Evolutionary conservation across 2,329 filamentous ascomycete genomes (phyloP).

Genomic region (Fusarium liriodendri): DNA sequence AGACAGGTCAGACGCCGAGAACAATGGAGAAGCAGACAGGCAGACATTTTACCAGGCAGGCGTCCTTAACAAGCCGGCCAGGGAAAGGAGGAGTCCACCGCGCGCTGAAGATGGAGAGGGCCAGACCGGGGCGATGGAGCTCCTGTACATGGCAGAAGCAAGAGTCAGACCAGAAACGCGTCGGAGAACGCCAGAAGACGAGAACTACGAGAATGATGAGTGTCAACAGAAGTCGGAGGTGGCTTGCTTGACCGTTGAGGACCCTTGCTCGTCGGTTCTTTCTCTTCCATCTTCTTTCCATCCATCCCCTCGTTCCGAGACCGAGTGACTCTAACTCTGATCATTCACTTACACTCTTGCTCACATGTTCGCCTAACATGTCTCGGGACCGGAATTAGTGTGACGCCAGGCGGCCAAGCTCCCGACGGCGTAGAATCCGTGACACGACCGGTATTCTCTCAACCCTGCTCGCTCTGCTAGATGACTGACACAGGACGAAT

Average conservation of each 20-base stretch:
- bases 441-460: not conserved
- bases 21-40: conserved; percentile 7
- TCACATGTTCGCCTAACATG: not conserved
- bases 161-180: conserved; percentile 26
- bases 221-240: not conserved
- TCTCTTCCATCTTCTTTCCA: conserved; percentile 14
- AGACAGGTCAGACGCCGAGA: conserved; percentile 20
- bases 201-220: not conserved
- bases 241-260: not conserved
- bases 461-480: not conserved
- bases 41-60: conserved; percentile 1
- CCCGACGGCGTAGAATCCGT: not conserved
- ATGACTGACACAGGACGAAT: not conserved
- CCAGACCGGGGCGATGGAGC: conserved; percentile 27
- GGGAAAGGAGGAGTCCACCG: conserved; percentile 18
- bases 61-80: conserved; percentile 15
- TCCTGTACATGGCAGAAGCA: conserved; percentile 14
- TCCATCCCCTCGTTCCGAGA: not conserved
- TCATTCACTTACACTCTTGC: conserved; percentile 1
- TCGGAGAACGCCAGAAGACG: conserved; percentile 6
- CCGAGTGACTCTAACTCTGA: not conserved
- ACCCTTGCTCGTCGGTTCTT: conserved; percentile 2
- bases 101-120: conserved; percentile 8
- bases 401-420: conserved; percentile 11
- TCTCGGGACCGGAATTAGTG: conserved; percentile 24